Base-by-base conservation (phyloP, 768 basidiomycete genomes). In the Leccinum broughii region DNA sequence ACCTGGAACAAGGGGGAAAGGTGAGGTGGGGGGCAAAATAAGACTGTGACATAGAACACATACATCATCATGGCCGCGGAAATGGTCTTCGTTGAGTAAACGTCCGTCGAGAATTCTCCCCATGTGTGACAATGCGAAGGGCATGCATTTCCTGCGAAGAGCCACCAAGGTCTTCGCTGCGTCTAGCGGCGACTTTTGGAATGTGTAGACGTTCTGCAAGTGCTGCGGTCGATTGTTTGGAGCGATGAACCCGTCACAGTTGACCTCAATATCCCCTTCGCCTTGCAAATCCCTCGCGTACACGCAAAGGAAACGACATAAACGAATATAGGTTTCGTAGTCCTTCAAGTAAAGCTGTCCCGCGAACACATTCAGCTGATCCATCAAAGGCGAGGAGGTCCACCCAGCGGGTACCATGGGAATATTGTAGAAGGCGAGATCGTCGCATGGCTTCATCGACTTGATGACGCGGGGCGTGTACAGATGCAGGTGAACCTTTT, bases 381-480 rank as follows among this genome's bases (percentile, higher is more conserved):
- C 51, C 51, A 51, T 51, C 28, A 51, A 30, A 51, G 14, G 17
- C 17, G 17, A 17, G 28, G 51, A n/a, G 15, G 30, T 32, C 30
- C 30, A 32, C 30, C 30, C 30, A 32, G 30, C 30, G 9, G 50
- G 26, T 4, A n/a, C 28, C 14, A 51, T 30, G 28, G 50, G 50
- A 9, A 51, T 28, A 17, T 9, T 51, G 9, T 51, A 51, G 6
- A 51, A 51, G 6, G 24, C 2, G 28, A 51, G 50, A 51, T 51
- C 50, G 28, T 51, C 50, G 51, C 77, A 77, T 10, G 77, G 62
- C 26, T 66, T 63, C 74, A 76, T 78, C 4, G 66, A 66, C 30
- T 67, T 61, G 6, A 64, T 72, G 46, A 76, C 68, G 3, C 78
- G 70, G 6, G 81, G 77, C 0, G 79, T 67, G 59, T 83, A 83